Percentiles rank a stretch among this genome's conserved stretches.
Conservation (phyloP, 2,329 filamentous ascomycete genomes). For the Penicillium sp. region DNA sequence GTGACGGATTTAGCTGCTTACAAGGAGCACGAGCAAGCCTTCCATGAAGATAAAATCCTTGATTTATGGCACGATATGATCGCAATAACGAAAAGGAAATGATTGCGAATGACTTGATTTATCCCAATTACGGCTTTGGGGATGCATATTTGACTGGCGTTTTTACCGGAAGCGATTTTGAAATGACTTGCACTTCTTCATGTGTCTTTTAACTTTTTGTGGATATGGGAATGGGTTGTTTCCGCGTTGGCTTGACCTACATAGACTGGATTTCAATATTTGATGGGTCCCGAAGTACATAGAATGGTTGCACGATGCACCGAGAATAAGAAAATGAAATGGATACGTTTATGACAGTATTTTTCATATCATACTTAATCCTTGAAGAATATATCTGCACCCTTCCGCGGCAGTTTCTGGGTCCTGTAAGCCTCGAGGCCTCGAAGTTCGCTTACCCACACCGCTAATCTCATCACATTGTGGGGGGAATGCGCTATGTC, state of each 20-base stretch:
- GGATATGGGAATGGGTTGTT: slow-evolving; percentile 8
- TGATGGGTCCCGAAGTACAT: slow-evolving; percentile 4
- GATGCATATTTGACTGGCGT: slow-evolving; percentile 5
- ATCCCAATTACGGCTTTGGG: neutral
- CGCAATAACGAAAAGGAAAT: neutral
- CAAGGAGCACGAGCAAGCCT: neutral
- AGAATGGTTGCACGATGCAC: slow-evolving; percentile 7
- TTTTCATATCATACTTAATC: neutral
- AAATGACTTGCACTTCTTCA: slow-evolving; percentile 3
- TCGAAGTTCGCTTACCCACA: no score
- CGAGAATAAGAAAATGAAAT: slow-evolving; percentile 4
- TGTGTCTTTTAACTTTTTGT: slow-evolving; percentile 10
- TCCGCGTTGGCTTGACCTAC: slow-evolving; percentile 4
- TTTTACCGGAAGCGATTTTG: slow-evolving; percentile 1
- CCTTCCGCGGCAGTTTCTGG: no score
- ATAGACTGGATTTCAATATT: slow-evolving; percentile 18
- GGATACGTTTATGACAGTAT: neutral
- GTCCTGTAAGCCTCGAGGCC: no score
- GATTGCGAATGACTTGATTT: slow-evolving; percentile 2
- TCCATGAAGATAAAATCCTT: slow-evolving; percentile 8
- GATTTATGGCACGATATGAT: slow-evolving; percentile 9
- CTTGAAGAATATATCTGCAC: neutral
- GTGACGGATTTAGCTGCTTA: neutral
- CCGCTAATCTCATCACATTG: no score
- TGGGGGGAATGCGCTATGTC: no score